Evolutionary conservation across 306 rosid species (phyloP).

Genomic region (Glycine soja): DNA sequence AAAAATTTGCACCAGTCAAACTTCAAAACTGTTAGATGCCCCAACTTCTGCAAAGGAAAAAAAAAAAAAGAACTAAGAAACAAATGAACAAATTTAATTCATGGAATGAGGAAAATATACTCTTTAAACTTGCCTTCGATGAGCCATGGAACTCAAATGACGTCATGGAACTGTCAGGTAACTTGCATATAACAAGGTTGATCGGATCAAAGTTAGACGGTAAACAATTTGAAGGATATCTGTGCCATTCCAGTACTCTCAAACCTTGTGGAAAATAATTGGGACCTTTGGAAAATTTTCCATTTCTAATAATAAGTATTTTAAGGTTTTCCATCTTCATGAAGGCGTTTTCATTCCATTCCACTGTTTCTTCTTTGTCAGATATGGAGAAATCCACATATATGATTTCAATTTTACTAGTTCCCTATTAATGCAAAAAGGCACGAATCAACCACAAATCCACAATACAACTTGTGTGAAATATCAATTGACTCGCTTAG

Average conservation of each 20-base stretch:
- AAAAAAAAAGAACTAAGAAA: not conserved
- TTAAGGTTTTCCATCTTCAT: too few species aligned
- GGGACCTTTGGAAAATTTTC: not conserved
- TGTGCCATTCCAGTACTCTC: not conserved
- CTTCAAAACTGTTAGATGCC: not conserved
- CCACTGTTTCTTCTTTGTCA: not conserved
- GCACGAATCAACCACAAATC: not conserved
- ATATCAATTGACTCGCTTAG: not conserved
- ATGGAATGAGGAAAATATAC: too few species aligned
- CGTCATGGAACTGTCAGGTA: not conserved
- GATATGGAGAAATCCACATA: not conserved
- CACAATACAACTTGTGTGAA: too few species aligned
- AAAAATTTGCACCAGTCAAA: not conserved
- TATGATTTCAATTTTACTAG: not conserved
- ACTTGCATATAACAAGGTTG: not conserved
- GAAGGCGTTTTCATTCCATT: not conserved
- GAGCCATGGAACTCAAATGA: not conserved
- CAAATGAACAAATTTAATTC: not conserved
- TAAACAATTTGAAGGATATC: not conserved
- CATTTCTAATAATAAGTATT: not conserved
- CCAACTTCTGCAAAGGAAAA: slow-evolving; percentile 1
- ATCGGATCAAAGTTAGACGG: not conserved
- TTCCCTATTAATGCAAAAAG: not conserved
- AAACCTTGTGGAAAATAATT: not conserved
- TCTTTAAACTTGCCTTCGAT: not conserved